phyloP scores from a whole-genome alignment of 2,329 filamentous ascomycete genomes.

The Xylariomycetidae sp. region DNA sequence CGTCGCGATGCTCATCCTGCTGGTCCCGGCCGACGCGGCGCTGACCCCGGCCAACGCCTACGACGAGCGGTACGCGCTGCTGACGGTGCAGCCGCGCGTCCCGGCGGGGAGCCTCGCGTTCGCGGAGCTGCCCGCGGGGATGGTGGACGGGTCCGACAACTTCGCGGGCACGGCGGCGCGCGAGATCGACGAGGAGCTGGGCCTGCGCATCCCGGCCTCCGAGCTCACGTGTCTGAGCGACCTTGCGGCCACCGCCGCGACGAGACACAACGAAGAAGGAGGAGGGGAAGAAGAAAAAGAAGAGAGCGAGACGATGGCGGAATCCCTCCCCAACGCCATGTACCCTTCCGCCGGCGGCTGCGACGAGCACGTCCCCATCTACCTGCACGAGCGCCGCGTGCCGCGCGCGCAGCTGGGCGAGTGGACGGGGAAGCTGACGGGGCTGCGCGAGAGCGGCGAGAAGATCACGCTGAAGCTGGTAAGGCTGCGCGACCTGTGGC shows the following conservation, averaged over 20 bases:
- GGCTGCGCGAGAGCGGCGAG: constrained; percentile 51
- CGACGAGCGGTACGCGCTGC: constrained; percentile 44
- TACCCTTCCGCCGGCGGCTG: constrained; percentile 54
- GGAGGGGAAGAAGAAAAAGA: constrained; percentile 6
- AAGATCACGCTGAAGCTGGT: constrained; percentile 57
- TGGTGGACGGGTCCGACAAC: constrained; percentile 48
- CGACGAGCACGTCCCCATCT: constrained; percentile 56
- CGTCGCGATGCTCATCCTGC: constrained; percentile 54
- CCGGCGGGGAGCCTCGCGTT: constrained; percentile 49
- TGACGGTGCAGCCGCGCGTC: constrained; percentile 55
- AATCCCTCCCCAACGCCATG: constrained; percentile 41
- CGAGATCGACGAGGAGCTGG: constrained; percentile 57
- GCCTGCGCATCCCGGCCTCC: constrained; percentile 41
- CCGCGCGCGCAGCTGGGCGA: constrained; percentile 42
- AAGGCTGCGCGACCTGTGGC: constrained; percentile 50
- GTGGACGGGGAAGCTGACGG: constrained; percentile 53
- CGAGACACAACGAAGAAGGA: constrained; percentile 15
- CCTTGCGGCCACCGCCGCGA: constrained; percentile 28
- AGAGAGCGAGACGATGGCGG: constrained; percentile 21
- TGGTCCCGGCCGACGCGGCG: constrained; percentile 44
- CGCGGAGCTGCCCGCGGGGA: constrained; percentile 52
- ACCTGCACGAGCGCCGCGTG: constrained; percentile 48
- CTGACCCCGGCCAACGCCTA: constrained; percentile 24
- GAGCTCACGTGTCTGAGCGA: constrained; percentile 48
- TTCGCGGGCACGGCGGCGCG: constrained; percentile 53